Evolutionary conservation across 1,284 basidiomycete species (phyloP).

Genomic region (Fomitiporia mediterranea): DNA sequence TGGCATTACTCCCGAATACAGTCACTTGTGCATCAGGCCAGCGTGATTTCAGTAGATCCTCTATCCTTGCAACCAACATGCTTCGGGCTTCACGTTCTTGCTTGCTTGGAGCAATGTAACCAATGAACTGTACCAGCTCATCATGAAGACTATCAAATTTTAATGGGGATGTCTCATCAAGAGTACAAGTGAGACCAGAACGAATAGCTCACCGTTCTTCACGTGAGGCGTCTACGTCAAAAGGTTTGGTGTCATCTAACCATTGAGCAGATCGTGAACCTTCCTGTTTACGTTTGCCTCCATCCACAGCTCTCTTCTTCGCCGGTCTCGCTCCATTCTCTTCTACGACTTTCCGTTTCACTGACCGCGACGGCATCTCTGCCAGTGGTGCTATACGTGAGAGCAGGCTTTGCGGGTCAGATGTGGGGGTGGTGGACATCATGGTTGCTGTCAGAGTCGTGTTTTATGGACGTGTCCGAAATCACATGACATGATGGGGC

Average conservation of each 20-base stretch:
- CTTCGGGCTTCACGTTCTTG: slow-evolving; percentile 49
- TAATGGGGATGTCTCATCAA: neutral
- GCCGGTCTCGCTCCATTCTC: slow-evolving; percentile 26
- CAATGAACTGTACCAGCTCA: slow-evolving; percentile 57
- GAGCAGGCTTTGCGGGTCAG: neutral
- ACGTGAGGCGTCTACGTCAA: neutral
- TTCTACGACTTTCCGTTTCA: neutral
- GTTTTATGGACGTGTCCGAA: too few relatives aligned
- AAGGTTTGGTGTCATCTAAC: neutral
- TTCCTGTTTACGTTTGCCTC: neutral
- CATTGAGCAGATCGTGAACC: neutral
- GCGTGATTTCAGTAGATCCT: slow-evolving; percentile 38
- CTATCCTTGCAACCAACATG: slow-evolving; percentile 49
- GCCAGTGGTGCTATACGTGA: slow-evolving; percentile 9
- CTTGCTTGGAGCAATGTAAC: slow-evolving; percentile 52
- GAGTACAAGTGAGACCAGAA: too few relatives aligned
- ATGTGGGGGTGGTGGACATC: neutral
- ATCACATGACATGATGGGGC: too few relatives aligned
- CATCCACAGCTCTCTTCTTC: slow-evolving; percentile 31
- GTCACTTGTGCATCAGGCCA: slow-evolving; percentile 51
- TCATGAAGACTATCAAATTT: slow-evolving; percentile 49
- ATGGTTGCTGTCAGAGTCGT: neutral
- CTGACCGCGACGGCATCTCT: neutral
- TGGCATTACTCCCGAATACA: slow-evolving; percentile 62
- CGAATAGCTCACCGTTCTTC: slow-evolving; percentile 4